phyloP scores from a whole-genome alignment of 163 green algal species.

The Coccomyxa subellipsoidea region DNA sequence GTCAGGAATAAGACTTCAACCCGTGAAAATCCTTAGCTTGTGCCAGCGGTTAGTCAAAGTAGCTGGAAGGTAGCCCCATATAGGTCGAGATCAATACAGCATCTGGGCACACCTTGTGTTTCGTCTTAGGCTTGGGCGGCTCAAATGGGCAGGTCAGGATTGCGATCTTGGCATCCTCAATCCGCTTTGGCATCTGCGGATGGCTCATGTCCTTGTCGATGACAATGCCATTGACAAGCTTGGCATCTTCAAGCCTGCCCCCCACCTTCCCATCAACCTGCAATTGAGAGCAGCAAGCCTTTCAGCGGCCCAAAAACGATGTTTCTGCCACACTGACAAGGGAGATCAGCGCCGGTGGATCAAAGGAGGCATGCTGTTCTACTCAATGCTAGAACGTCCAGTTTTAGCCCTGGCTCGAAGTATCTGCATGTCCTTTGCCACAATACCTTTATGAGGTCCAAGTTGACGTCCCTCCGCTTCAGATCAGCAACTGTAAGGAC shows the following conservation, averaged over 20 bases:
- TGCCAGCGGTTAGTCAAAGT: too few species aligned
- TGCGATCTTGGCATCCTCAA: slow-evolving; percentile 90
- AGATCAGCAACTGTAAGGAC: slow-evolving; percentile 96
- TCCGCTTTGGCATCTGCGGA: slow-evolving; percentile 77
- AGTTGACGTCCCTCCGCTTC: slow-evolving; percentile 92
- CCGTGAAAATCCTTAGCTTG: too few species aligned
- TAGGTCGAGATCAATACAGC: too few species aligned
- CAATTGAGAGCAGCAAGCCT: too few species aligned
- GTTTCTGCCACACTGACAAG: too few species aligned
- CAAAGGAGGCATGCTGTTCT: too few species aligned
- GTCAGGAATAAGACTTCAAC: too few species aligned
- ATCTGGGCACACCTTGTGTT: slow-evolving; percentile 97
- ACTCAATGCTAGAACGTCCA: too few species aligned
- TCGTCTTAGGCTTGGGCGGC: slow-evolving; percentile 99
- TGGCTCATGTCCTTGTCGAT: slow-evolving; percentile 99
- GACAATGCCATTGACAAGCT: slow-evolving; percentile 91
- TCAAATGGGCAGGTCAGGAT: slow-evolving; percentile 99
- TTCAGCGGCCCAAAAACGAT: too few species aligned
- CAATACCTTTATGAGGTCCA: slow-evolving; percentile 96
- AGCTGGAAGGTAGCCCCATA: too few species aligned
- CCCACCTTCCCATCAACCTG: slow-evolving; percentile 93
- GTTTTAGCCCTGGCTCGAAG: too few species aligned
- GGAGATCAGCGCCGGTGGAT: too few species aligned
- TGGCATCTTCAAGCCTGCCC: slow-evolving; percentile 92
- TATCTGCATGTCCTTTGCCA: neutral